Base-by-base conservation (phyloP, 257 asterid species). In the Verbena officinalis region DNA sequence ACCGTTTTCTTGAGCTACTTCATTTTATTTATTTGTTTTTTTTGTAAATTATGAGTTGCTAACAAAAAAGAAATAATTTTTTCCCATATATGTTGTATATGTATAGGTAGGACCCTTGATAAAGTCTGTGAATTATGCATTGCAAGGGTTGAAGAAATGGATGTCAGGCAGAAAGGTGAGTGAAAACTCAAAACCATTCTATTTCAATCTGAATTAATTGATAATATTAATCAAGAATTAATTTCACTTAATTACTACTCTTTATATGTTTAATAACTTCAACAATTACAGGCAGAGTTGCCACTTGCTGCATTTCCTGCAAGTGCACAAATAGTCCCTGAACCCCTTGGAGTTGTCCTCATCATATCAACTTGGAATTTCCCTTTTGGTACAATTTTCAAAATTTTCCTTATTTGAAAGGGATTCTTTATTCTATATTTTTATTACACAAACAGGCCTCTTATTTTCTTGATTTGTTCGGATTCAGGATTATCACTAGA, bases 311-410 rank as follows among this genome's bases (percentile, higher is more conserved):
- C 94, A 57, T 91, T 88, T 70, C 98, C 98, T 27, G 0, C 91
- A 19, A 70, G 69, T 19, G 96, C 94, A 38, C 71, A 73, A 55
- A 46, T 88, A 68, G 79, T 91, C 34, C 90, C 96, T 5, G 98
- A 91, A 78, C 98, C 98, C 12, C 84, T 91, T n/a, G 98, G 98
- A 50, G 75, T 83, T 38, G 83, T 88, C 53, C 96, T 91, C 69
- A 49, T 86, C 65, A 64, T 91, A 30, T 84, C 98, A 9, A 59
- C 91, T n/a, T 91, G 98, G 96, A 91, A 91, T 68, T 78, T 88
- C 34, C 98, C 96, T 6, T 84, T 91, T 27, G 95, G 98, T 90
- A 58, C 34, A 20, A 52, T 2, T 53, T 33, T 31, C 22, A 19
- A 14, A 1, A 8, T 9, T 31, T 23, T 31, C 27, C 14, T 2